Evolutionary conservation across 2,329 filamentous ascomycete species (phyloP).

Genomic region (Biscogniauxia marginata): DNA sequence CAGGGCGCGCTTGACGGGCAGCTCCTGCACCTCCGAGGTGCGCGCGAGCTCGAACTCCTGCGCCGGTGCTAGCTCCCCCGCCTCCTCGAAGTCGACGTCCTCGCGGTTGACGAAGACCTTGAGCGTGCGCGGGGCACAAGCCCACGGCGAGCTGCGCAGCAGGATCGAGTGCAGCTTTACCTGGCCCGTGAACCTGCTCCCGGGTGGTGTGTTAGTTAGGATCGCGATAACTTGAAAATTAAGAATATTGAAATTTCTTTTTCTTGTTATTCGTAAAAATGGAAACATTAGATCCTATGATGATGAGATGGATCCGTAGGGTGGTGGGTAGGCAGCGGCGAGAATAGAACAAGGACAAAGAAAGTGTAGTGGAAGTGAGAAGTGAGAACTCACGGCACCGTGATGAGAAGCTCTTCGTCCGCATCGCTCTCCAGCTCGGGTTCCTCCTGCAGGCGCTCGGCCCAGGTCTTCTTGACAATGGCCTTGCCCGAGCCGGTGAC

Average conservation of each 20-base stretch:
- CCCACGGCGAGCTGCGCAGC: constrained; percentile 71
- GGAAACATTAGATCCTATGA: not conserved
- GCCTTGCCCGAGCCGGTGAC: constrained; percentile 64
- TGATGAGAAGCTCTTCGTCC: constrained; percentile 92
- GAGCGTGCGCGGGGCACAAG: constrained; percentile 74
- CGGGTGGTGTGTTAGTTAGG: constrained; percentile 4
- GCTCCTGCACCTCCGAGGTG: constrained; percentile 79
- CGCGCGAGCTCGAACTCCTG: constrained; percentile 76
- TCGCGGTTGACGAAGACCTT: constrained; percentile 86
- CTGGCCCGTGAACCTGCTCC: constrained; percentile 79
- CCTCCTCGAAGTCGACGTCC: constrained; percentile 80
- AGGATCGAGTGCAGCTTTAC: constrained; percentile 89
- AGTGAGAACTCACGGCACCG: constrained; percentile 69
- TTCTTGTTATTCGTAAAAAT: no score
- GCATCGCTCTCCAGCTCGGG: constrained; percentile 82
- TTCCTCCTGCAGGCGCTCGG: constrained; percentile 66
- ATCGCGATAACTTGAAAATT: no score
- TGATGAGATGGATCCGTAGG: not conserved
- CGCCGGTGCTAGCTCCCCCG: constrained; percentile 66
- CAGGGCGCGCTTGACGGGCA: constrained; percentile 74
- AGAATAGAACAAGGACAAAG: not conserved
- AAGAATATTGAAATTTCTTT: no score
- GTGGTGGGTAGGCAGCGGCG: no score
- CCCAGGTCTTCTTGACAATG: constrained; percentile 89
- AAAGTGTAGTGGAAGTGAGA: not conserved